phyloP scores from a whole-genome alignment of 345 rosid genomes.

The Aquilaria sinensis region DNA sequence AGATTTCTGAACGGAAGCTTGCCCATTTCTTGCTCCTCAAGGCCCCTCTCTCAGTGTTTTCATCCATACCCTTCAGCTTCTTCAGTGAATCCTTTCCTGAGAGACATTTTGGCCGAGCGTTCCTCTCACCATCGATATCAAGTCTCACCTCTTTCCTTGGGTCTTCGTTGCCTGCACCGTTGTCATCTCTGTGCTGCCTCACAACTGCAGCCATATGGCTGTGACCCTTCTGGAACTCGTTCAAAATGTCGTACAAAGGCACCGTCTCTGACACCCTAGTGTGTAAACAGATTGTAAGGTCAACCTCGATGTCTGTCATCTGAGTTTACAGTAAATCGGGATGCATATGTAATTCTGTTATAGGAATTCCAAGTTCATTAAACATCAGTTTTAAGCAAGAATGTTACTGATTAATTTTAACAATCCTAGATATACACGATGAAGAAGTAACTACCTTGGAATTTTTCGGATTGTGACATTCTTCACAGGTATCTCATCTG shows the following conservation, averaged over 20 bases:
- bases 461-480: slow-evolving; percentile 51
- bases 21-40: slow-evolving; percentile 45
- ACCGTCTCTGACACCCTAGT: slow-evolving; percentile 42
- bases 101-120: slow-evolving; percentile 16
- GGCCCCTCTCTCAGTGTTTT: slow-evolving; percentile 14
- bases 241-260: slow-evolving; percentile 59
- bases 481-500: slow-evolving; percentile 45
- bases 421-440: background rate
- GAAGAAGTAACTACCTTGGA: slow-evolving; percentile 38
- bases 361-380: no score
- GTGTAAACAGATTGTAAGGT: no score
- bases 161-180: slow-evolving; percentile 11
- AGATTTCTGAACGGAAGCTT: slow-evolving; percentile 29
- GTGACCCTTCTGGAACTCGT: slow-evolving; percentile 71
- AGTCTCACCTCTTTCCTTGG: slow-evolving; percentile 26
- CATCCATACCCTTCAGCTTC: slow-evolving; percentile 30
- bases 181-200: slow-evolving; percentile 23
- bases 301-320: background rate
- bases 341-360: no score
- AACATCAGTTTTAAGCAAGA: no score
- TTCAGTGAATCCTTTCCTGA: slow-evolving; percentile 27
- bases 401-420: no score
- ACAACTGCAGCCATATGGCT: slow-evolving; percentile 69
- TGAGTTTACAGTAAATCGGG: background rate
- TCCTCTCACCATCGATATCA: slow-evolving; percentile 27